These are phyloP conservation scores for Pythium pyrilobum DNA, from an alignment of 352 stramenopile species.

Conservation along the genomic window DNA sequence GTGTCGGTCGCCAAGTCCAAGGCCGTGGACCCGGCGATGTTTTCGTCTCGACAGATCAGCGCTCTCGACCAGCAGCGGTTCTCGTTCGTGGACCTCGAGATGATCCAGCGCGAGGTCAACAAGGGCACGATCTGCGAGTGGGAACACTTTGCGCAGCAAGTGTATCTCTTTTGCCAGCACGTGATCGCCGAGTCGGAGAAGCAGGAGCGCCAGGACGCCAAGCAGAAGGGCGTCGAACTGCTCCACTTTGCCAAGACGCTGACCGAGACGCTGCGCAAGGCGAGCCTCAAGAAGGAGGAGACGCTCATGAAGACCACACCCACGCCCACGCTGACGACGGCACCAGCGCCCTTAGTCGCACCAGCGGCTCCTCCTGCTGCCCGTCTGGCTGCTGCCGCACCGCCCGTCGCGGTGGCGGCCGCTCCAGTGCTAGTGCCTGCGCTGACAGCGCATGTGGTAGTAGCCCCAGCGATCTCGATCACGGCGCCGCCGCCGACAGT, in stretches of 20 bases:
- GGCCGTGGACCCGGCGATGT: constrained; percentile 53
- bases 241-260: constrained; percentile 70
- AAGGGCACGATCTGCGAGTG: constrained; percentile 46
- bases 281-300: constrained; percentile 62
- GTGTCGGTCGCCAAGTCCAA: constrained; percentile 73
- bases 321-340: constrained; percentile 1
- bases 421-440: neutral
- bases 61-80: neutral
- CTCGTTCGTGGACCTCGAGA: constrained; percentile 44
- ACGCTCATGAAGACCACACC: constrained; percentile 37
- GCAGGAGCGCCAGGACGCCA: constrained; percentile 42
- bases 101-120: constrained; percentile 37
- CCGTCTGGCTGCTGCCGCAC: too few relatives aligned
- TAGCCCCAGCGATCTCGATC: neutral
- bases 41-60: constrained; percentile 29
- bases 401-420: neutral
- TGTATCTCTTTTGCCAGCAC: constrained; percentile 71
- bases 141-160: constrained; percentile 60
- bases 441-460: neutral
- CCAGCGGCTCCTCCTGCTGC: neutral
- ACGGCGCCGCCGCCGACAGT: neutral
- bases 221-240: constrained; percentile 69
- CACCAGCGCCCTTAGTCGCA: neutral
- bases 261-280: constrained; percentile 66
- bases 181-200: constrained; percentile 59